Percentiles rank a stretch among this genome's conserved stretches.
Evolutionary conservation across 768 basidiomycete species (phyloP).

Genomic region (Amyloporia xantha): DNA sequence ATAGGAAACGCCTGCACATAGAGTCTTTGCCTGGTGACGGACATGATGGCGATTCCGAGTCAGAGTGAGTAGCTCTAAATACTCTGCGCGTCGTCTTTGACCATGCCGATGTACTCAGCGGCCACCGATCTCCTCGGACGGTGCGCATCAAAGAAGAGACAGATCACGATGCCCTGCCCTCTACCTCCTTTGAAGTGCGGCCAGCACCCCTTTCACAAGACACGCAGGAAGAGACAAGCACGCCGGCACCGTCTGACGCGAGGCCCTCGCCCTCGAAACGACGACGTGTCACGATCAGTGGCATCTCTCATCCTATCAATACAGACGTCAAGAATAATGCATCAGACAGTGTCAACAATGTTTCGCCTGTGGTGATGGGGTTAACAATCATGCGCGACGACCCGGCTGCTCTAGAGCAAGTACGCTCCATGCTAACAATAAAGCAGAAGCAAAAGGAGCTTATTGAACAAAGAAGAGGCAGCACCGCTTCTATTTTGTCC

Average conservation of each 20-base stretch:
- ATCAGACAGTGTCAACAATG: slow-evolving; percentile 38
- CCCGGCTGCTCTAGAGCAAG: slow-evolving; percentile 50
- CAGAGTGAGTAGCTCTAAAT: slow-evolving; percentile 37
- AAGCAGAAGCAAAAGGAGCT: slow-evolving; percentile 70
- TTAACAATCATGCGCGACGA: slow-evolving; percentile 54
- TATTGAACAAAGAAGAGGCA: slow-evolving; percentile 64
- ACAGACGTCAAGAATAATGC: slow-evolving; percentile 40
- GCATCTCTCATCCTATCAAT: slow-evolving; percentile 48
- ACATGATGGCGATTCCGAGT: slow-evolving; percentile 34
- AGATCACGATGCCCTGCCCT: slow-evolving; percentile 40
- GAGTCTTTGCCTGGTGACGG: slow-evolving; percentile 11
- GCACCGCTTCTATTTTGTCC: slow-evolving; percentile 30
- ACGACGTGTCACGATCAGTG: slow-evolving; percentile 66
- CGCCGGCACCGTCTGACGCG: slow-evolving; percentile 31
- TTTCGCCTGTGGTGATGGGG: slow-evolving; percentile 63
- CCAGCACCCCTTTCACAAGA: slow-evolving; percentile 11
- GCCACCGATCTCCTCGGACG: slow-evolving; percentile 38
- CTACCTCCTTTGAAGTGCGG: slow-evolving; percentile 28
- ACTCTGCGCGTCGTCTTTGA: slow-evolving; percentile 8
- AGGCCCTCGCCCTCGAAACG: slow-evolving; percentile 45
- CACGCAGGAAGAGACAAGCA: background rate
- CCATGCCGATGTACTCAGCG: slow-evolving; percentile 15
- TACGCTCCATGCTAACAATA: slow-evolving; percentile 52
- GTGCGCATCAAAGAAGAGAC: slow-evolving; percentile 59
- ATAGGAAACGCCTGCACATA: slow-evolving; percentile 23